A percentile compares a stretch with the other conserved stretches of the same genome.
Evolutionary conservation across 176 grass and related monocot genomes (phyloP).

Genomic region (Avena insularis): DNA sequence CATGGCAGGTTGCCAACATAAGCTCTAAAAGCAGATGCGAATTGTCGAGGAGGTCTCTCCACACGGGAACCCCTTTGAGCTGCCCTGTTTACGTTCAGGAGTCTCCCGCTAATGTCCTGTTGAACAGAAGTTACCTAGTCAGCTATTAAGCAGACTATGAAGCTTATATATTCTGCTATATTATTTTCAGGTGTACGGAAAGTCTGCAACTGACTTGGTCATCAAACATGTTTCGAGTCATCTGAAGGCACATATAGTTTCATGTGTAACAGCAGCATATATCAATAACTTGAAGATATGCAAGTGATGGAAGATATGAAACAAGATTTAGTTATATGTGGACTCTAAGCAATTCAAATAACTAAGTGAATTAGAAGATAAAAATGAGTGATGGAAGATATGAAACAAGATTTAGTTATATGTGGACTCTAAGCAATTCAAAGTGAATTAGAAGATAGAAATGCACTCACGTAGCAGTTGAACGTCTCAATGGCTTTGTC

Average conservation of each 20-base stretch:
- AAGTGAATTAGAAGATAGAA: neutral
- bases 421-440: slow-evolving; percentile 23
- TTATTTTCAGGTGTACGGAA: neutral
- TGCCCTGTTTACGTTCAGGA: slow-evolving; percentile 83
- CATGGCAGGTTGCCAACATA: slow-evolving; percentile 96
- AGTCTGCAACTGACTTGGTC: neutral
- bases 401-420: neutral
- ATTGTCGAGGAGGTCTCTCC: slow-evolving; percentile 64
- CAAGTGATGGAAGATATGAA: neutral
- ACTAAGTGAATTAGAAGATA: neutral
- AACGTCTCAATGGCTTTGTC: slow-evolving; percentile 81
- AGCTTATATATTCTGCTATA: slow-evolving; percentile 8
- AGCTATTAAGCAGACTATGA: neutral
- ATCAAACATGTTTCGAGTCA: neutral
- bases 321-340: neutral
- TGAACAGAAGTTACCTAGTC: slow-evolving; percentile 8
- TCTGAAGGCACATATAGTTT: neutral
- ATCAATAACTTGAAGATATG: neutral
- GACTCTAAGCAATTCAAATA: slow-evolving; percentile 25
- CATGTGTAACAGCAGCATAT: neutral
- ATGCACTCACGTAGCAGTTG: slow-evolving; percentile 68
- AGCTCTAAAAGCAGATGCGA: slow-evolving; percentile 62
- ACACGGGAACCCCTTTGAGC: slow-evolving; percentile 73
- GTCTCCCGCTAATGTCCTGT: slow-evolving; percentile 77
- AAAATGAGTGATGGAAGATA: neutral